Conservation (phyloP, 768 basidiomycete genomes). For the Russula virescens region DNA sequence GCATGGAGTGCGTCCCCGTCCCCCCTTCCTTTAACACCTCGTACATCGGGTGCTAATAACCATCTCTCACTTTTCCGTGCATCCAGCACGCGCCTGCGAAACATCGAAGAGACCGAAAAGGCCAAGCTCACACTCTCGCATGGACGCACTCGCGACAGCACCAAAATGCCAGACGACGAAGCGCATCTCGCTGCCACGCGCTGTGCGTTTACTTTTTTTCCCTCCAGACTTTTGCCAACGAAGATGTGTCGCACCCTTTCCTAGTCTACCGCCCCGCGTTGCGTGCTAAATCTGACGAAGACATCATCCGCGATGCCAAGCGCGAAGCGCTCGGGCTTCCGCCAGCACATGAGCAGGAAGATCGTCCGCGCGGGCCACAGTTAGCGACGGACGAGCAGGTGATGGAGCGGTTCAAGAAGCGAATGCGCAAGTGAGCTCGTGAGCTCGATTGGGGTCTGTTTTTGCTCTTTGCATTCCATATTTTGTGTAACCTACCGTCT, state of each 20-base stretch:
- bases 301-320: slow-evolving; percentile 84
- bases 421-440: slow-evolving; percentile 65
- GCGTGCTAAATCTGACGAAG: slow-evolving; percentile 79
- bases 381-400: slow-evolving; percentile 91
- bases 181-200: slow-evolving; percentile 82
- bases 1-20: slow-evolving; percentile 82
- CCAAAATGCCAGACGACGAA: slow-evolving; percentile 59
- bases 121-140: slow-evolving; percentile 85
- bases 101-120: slow-evolving; percentile 97
- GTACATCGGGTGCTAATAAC: neutral
- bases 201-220: slow-evolving; percentile 47
- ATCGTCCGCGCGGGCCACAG: slow-evolving; percentile 46
- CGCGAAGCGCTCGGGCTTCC: slow-evolving; percentile 79
- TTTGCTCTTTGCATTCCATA: neutral
- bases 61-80: no score
- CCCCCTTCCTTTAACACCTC: neutral
- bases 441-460: neutral
- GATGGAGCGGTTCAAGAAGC: slow-evolving; percentile 97
- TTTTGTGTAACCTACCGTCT: neutral
- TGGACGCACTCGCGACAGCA: slow-evolving; percentile 50
- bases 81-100: slow-evolving; percentile 78
- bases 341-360: slow-evolving; percentile 42
- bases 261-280: slow-evolving; percentile 82
- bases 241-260: no score
- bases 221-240: no score